Evolutionary conservation across 2,329 filamentous ascomycete genomes (phyloP), one percentile per base, ranked within the genome.

Genomic region (Didymella pinodella): DNA sequence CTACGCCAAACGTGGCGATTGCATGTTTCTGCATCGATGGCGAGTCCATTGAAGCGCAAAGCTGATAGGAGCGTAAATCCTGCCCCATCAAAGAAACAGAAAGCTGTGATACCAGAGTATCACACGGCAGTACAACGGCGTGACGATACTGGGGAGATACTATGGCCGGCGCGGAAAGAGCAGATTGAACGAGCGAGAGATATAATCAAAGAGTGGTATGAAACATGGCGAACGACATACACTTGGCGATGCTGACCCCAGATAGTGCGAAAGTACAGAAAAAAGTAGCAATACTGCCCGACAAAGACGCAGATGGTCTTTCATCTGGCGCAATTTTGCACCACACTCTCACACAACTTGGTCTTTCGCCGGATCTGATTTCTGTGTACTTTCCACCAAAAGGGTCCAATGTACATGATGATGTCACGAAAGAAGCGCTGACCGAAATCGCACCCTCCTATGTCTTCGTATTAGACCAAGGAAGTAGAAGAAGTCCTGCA

Each of bases 301-400:
- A 90, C 69, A 90, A 90, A 67, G 88, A 90, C 65, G 87, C 87
- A 2, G 88, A 90, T 71, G 88, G 88, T 0, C 77, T 91, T 3
- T 84, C 84, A 2, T 85, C 88, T 2, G 88, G 88, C 0, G 84
- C 84, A 1, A 90, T 90, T 29, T 71, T 90, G 2, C 79, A 85
- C 54, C 84, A 83, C 54, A 89, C 87, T 0, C 78, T 90, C 3
- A 73, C 83, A 1, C 75, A 85, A 1, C 82, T 90, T 0, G 88
- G 88, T 2, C 79, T 90, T 0, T 72, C 82, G 10, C 63, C 79
- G 7, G 73, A 79, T 7, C 74, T 84, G 1, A 86, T 90, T 54
- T 79, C 83, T 3, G 81, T 84, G 0, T 86, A 90, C 69, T 79
- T 89, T 3, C 76, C 88, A 2, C 77, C 79, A 49, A 90, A 89